Base-by-base conservation (phyloP, 495 filamentous ascomycete species). In the Amniculicola lignicola region DNA sequence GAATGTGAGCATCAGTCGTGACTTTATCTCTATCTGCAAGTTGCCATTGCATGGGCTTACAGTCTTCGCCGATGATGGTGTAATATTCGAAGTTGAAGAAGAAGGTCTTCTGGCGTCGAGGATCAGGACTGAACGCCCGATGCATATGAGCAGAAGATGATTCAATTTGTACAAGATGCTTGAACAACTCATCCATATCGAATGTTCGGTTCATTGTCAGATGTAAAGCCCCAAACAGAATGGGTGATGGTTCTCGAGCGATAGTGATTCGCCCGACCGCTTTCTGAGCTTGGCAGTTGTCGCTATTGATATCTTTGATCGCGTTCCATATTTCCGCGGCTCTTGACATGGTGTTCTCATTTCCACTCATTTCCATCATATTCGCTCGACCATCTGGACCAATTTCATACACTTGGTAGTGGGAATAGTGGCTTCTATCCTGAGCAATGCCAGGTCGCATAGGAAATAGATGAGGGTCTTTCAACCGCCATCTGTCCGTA, bases 11-110 rank as follows among this genome's bases (percentile, higher is more conserved):
- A 2, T 60, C 57, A 18, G 38, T 39, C 21, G 70, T 64, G 7
- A 21, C 62, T 4, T 54, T 64, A 28, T 67, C 67, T 19, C 65
- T 69, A 35, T 78, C 76, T 2, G 72, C 52, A 2, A 57, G 45
- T 46, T 81, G 79, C 78, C 78, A 82, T n/a, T 74, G 63, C 63
- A 75, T 74, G 0, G 79, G 79, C 23, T 71, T 33, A 19, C 72
- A 69, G 28, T 69, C 71, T 10, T 72, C 62, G 11, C 69, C 74
- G 9, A 80, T 64, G 11, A 79, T 69, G 21, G 78, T 78, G 58
- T 75, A 79, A 44, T 79, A 81, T 52, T 81, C 78, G 59, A 82
- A 80, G 45, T 70, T 74, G 59, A 81, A 80, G 22, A 79, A 69
- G 56, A 82, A 79, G 15, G 67, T 73, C 14, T 74, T 66, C 59